Percentiles rank a stretch among this genome's conserved stretches.
Evolutionary conservation across 371 early-diverging fungal species (phyloP).

Genomic region (Mucor piriformis): DNA sequence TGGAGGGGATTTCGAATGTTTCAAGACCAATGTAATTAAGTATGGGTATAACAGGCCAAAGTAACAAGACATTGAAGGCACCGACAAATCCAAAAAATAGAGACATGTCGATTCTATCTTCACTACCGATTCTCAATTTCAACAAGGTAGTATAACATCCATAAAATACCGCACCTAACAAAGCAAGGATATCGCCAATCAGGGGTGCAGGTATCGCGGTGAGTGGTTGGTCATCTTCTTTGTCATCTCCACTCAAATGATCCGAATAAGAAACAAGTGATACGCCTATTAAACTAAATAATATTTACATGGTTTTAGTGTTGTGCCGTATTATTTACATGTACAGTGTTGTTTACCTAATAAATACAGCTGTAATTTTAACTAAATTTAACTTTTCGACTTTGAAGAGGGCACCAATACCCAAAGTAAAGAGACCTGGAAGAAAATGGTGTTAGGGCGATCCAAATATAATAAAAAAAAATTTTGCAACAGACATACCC

Average conservation of each 20-base stretch:
- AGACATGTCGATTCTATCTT: conserved; percentile 68
- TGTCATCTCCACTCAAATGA: conserved; percentile 10
- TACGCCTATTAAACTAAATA: conserved; percentile 60
- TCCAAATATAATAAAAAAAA: background rate
- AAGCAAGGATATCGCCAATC: conserved; percentile 69
- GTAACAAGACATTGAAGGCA: conserved; percentile 63
- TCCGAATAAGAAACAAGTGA: conserved; percentile 52
- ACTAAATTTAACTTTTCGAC: conserved; percentile 62
- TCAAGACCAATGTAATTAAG: conserved; percentile 67
- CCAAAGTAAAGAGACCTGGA: conserved; percentile 71
- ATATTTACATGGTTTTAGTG: too few relatives aligned
- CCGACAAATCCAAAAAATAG: conserved; percentile 83
- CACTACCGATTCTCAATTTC: conserved; percentile 69
- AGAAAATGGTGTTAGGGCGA: background rate
- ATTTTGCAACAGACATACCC: conserved; percentile 28
- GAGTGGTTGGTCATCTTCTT: background rate
- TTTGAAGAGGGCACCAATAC: conserved; percentile 62
- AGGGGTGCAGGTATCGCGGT: conserved; percentile 27
- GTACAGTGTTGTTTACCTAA: conserved; percentile 32
- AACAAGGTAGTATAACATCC: conserved; percentile 75
- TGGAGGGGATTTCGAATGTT: conserved; percentile 62
- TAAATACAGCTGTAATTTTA: conserved; percentile 60
- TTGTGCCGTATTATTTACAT: background rate
- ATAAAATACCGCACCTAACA: conserved; percentile 74
- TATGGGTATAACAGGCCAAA: conserved; percentile 69